Percentiles rank a stretch among this genome's conserved stretches.
Evolutionary conservation across 1,284 basidiomycete genomes (phyloP).

Genomic region (Boletus mariae): DNA sequence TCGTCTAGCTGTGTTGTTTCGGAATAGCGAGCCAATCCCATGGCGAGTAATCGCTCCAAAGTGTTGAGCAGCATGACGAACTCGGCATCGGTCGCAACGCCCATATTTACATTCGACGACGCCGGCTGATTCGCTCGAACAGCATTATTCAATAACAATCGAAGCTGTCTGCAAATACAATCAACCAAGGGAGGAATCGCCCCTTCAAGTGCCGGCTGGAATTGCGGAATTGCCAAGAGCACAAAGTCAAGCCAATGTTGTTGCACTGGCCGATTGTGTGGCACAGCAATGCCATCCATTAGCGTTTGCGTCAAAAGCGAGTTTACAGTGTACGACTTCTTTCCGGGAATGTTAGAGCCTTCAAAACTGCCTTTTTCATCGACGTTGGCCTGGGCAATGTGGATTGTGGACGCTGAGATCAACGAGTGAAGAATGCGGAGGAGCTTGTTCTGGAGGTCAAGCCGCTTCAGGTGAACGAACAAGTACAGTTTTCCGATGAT

Average conservation of each 20-base stretch:
- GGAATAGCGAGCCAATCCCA: conserved; percentile 52
- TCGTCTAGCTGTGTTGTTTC: conserved; percentile 56
- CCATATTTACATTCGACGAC: conserved; percentile 39
- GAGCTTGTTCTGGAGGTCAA: conserved; percentile 89
- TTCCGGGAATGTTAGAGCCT: conserved; percentile 22
- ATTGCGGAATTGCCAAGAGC: conserved; percentile 84
- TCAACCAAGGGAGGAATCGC: conserved; percentile 80
- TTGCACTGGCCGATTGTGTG: conserved; percentile 72
- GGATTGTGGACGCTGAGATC: conserved; percentile 55
- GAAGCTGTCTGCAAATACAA: conserved; percentile 76
- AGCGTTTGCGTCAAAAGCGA: conserved; percentile 76
- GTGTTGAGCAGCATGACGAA: conserved; percentile 81
- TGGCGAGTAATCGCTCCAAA: conserved; percentile 74
- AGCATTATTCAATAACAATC: conserved; percentile 55
- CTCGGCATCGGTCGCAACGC: conserved; percentile 73
- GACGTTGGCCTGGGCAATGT: conserved; percentile 20
- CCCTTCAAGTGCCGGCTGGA: conserved; percentile 65
- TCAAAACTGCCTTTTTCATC: conserved; percentile 32
- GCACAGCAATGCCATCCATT: conserved; percentile 72
- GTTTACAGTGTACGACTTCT: conserved; percentile 48
- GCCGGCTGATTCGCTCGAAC: conserved; percentile 41
- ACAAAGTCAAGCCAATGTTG: conserved; percentile 98
- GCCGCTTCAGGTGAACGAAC: conserved; percentile 62
- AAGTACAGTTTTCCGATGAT: conserved; percentile 76
- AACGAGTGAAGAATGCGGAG: conserved; percentile 88